Conservation (phyloP, 139 green algal genomes). For the Chlorella sp. region DNA sequence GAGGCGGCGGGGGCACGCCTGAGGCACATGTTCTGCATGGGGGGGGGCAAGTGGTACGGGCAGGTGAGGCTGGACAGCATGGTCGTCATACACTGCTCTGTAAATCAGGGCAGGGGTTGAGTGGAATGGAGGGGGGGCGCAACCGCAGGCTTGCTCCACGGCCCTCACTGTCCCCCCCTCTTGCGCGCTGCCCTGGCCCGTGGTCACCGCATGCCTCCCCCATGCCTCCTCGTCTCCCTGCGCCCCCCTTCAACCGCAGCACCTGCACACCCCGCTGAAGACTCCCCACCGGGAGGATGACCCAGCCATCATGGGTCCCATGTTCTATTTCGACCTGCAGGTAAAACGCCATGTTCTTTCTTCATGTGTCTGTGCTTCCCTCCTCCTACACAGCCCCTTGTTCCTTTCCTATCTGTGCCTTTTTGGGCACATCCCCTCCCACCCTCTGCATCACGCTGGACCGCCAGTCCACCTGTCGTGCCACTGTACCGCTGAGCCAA, state of each 20-base stretch:
- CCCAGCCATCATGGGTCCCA: conserved; percentile 5
- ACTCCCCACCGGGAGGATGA: conserved; percentile 31
- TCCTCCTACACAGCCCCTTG: background rate
- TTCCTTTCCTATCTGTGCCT: too few species aligned
- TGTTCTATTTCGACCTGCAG: conserved; percentile 36
- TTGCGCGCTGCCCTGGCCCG: too few species aligned
- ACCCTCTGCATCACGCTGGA: background rate
- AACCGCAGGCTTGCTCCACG: background rate
- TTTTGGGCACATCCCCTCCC: too few species aligned
- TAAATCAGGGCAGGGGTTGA: too few species aligned
- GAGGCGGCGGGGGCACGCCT: background rate
- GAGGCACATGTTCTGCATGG: conserved; percentile 12
- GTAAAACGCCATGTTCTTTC: background rate
- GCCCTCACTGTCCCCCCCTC: too few species aligned
- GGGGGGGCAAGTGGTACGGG: background rate
- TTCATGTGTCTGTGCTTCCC: background rate
- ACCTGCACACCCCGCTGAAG: conserved; percentile 17
- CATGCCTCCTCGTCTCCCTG: background rate
- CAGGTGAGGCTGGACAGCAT: background rate
- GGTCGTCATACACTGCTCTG: too few species aligned
- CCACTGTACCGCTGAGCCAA: background rate
- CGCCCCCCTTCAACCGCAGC: background rate
- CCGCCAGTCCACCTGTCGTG: background rate
- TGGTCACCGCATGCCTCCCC: too few species aligned
- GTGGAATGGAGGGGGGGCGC: too few species aligned